Percentiles rank a stretch among this genome's conserved stretches.
These are phyloP conservation scores for Pythium monospermum DNA, from an alignment of 352 stramenopile species.

Conservation along the genomic window DNA sequence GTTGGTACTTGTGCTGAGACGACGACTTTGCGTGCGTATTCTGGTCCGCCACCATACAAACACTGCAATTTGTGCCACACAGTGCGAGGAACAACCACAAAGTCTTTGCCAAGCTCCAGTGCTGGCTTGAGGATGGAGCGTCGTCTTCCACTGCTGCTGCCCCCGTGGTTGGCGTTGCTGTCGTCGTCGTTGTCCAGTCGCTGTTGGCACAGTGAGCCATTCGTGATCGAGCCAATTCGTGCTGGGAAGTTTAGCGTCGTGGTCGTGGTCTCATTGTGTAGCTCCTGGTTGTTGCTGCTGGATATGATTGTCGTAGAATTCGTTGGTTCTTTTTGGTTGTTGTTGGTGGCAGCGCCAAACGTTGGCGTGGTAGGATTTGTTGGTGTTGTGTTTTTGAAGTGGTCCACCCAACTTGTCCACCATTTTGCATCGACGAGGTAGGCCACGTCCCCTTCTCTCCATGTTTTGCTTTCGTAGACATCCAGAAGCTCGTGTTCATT, in stretches of 20 bases:
- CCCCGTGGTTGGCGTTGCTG: no score
- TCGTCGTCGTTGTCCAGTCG: slow-evolving; percentile 31
- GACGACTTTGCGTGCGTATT: slow-evolving; percentile 47
- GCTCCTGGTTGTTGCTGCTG: no score
- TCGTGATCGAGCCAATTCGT: neutral
- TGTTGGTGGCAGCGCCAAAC: no score
- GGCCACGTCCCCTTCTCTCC: slow-evolving; percentile 38
- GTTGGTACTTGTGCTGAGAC: neutral
- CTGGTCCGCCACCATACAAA: slow-evolving; percentile 50
- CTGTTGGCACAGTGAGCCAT: slow-evolving; percentile 11
- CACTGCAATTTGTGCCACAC: slow-evolving; percentile 53
- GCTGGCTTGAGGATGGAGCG: slow-evolving; percentile 34
- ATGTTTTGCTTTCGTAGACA: slow-evolving; percentile 28
- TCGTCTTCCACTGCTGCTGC: slow-evolving; percentile 26
- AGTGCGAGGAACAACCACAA: slow-evolving; percentile 32
- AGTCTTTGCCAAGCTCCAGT: slow-evolving; percentile 33
- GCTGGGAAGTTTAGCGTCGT: neutral
- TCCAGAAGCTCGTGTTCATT: slow-evolving; percentile 36
- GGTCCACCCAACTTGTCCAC: slow-evolving; percentile 56
- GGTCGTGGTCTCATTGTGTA: neutral
- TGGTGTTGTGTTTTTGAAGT: slow-evolving; percentile 18
- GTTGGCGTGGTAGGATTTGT: no score
- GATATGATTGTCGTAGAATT: no score
- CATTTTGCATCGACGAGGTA: slow-evolving; percentile 49
- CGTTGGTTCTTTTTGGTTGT: neutral